Evolutionary conservation across 1,284 basidiomycete species (phyloP).

Genomic region (Melampsora allii-populina): DNA sequence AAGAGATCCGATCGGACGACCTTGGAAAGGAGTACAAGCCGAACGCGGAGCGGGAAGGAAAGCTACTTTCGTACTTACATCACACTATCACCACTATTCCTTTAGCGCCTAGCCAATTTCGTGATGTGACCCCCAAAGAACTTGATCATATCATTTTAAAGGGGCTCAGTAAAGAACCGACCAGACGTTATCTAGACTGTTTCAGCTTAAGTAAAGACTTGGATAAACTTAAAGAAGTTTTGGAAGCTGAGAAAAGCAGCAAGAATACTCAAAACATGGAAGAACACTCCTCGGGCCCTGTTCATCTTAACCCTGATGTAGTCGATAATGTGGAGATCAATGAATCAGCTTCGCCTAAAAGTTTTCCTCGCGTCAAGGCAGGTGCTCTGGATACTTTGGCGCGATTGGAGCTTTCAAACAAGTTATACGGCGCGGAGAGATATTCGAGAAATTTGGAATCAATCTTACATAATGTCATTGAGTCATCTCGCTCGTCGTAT

Average conservation of each 20-base stretch:
- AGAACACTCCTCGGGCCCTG: not conserved
- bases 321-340: not conserved
- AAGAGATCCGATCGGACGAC: too few relatives aligned
- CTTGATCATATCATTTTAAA: not conserved
- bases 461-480: not conserved
- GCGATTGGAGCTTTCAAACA: not conserved
- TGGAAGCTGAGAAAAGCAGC: not conserved
- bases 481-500: not conserved
- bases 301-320: not conserved
- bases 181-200: slow-evolving; percentile 1
- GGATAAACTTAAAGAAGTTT: not conserved
- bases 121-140: not conserved
- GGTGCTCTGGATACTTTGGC: not conserved
- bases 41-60: too few relatives aligned
- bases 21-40: too few relatives aligned
- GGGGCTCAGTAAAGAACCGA: not conserved
- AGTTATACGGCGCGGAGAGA: not conserved
- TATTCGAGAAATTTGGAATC: not conserved
- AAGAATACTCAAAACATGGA: not conserved
- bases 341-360: too few relatives aligned
- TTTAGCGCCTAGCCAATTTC: not conserved
- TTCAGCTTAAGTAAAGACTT: not conserved
- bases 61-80: not conserved
- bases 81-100: not conserved
- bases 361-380: not conserved